phyloP scores from a whole-genome alignment of 345 rosid genomes.

The Limnanthes douglasii region DNA sequence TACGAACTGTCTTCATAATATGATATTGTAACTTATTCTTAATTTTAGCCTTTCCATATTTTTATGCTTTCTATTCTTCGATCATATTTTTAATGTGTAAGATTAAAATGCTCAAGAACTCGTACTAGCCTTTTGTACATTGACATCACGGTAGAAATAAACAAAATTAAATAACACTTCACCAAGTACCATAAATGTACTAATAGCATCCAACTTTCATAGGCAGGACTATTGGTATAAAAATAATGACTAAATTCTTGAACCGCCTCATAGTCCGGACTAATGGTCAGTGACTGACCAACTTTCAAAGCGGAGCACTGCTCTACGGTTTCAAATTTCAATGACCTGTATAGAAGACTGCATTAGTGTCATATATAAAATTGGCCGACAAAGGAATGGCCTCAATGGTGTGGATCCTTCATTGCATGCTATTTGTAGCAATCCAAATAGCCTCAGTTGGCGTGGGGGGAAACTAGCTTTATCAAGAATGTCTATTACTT shows the following conservation, averaged over 20 bases:
- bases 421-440: constrained; percentile 14
- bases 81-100: too few species aligned
- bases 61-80: too few species aligned
- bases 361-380: constrained; percentile 9
- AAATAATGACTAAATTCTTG: neutral
- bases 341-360: constrained; percentile 9
- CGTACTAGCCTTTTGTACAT: too few species aligned
- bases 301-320: too few species aligned
- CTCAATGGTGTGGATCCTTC: constrained; percentile 5
- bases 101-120: too few species aligned
- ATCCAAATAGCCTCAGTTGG: constrained; percentile 9
- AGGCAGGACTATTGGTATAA: constrained; percentile 1
- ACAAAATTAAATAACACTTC: neutral
- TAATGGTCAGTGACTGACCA: too few species aligned
- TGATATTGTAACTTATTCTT: too few species aligned
- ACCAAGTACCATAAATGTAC: neutral
- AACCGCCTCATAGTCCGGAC: neutral
- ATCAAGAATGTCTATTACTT: constrained; percentile 20
- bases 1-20: too few species aligned
- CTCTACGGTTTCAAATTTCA: constrained; percentile 4
- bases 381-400: constrained; percentile 11
- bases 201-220: neutral
- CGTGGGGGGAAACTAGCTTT: constrained; percentile 1
- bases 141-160: too few species aligned
- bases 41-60: too few species aligned